phyloP scores from a whole-genome alignment of 1,139 yeast species.

The Yamadazyma aaseri region DNA sequence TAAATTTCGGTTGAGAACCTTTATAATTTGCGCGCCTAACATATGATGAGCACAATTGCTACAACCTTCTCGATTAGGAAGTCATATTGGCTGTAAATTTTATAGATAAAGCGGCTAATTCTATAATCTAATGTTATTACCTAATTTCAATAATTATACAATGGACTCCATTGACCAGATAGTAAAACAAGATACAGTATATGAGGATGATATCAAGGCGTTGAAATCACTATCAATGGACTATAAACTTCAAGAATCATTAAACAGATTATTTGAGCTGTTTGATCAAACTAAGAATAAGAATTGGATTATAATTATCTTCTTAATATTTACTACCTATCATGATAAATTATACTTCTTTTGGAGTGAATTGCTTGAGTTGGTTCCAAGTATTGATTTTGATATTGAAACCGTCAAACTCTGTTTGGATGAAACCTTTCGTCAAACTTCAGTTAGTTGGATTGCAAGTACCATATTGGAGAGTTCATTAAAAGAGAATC shows the following conservation, averaged over 20 bases:
- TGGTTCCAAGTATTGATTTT: background rate
- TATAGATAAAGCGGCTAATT: too few relatives aligned
- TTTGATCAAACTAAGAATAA: slow-evolving; percentile 4
- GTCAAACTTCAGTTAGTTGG: slow-evolving; percentile 12
- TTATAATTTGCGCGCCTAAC: slow-evolving; percentile 1
- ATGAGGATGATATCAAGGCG: too few relatives aligned
- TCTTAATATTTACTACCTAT: slow-evolving; percentile 4
- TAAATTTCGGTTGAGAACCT: background rate
- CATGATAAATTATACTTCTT: slow-evolving; percentile 5
- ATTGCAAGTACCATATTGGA: slow-evolving; percentile 9
- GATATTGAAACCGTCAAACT: slow-evolving; percentile 1
- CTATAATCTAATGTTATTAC: too few relatives aligned
- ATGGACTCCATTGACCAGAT: too few relatives aligned
- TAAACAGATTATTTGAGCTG: slow-evolving; percentile 3
- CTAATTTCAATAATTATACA: too few relatives aligned
- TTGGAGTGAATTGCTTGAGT: slow-evolving; percentile 11
- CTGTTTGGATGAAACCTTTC: slow-evolving; percentile 9
- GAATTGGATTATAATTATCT: slow-evolving; percentile 12
- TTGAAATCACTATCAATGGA: too few relatives aligned
- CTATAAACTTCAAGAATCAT: background rate
- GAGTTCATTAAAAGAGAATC: background rate
- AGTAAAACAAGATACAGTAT: too few relatives aligned
- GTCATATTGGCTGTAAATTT: slow-evolving; percentile 7
- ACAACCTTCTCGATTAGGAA: slow-evolving; percentile 4
- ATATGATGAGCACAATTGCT: slow-evolving; percentile 1